Evolutionary conservation across 2,329 filamentous ascomycete species (phyloP).

Genomic region (Hypoxylon sp.): DNA sequence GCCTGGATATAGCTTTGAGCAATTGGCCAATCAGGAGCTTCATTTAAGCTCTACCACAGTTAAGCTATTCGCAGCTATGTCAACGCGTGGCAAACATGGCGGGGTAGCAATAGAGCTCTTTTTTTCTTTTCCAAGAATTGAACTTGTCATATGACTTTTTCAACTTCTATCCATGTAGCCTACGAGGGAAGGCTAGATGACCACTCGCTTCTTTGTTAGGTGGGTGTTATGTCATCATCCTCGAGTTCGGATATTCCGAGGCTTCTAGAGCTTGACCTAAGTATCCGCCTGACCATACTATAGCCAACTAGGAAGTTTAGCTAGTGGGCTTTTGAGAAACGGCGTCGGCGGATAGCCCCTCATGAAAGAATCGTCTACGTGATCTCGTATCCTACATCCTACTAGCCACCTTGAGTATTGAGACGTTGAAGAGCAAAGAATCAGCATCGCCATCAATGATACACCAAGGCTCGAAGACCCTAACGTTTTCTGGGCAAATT

Average conservation of each 20-base stretch:
- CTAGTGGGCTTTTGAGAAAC: background rate
- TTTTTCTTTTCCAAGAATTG: constrained; percentile 4
- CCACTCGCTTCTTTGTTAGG: background rate
- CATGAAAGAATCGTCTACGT: background rate
- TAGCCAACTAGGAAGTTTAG: constrained; percentile 5
- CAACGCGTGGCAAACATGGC: constrained; percentile 29
- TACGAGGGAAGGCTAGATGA: background rate
- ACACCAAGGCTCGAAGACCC: background rate
- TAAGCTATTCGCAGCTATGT: constrained; percentile 29
- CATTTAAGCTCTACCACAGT: constrained; percentile 4
- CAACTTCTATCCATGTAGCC: constrained; percentile 20
- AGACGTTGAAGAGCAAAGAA: background rate
- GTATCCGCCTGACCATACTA: constrained; percentile 21
- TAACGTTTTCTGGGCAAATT: background rate
- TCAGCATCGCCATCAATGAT: background rate
- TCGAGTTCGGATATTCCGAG: constrained; percentile 8
- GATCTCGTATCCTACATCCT: background rate
- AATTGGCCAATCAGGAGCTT: constrained; percentile 46
- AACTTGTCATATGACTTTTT: constrained; percentile 38
- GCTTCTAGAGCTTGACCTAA: constrained; percentile 12
- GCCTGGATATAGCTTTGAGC: constrained; percentile 24
- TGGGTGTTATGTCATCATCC: constrained; percentile 15
- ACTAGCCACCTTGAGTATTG: background rate
- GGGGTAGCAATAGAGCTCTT: constrained; percentile 39
- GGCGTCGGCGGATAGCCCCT: background rate